Evolutionary conservation across 495 filamentous ascomycete genomes (phyloP), one percentile per base, ranked within the genome.

Genomic region (Cenococcum geophilum): DNA sequence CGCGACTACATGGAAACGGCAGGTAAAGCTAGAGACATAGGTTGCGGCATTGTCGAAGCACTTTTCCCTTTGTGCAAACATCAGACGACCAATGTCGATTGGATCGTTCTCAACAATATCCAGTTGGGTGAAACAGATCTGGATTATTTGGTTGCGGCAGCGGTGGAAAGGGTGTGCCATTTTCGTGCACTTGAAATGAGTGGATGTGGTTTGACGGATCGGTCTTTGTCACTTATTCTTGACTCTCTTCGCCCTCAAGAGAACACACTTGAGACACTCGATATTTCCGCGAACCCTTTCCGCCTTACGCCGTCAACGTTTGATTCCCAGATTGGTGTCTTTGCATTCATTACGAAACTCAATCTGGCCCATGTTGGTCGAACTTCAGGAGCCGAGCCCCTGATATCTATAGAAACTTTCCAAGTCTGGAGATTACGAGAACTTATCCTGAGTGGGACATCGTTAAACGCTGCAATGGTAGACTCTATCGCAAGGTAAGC

Each of bases 181-280:
- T 77, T 95, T 57, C 85, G 86, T 50, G 86, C 85, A n/a, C 77
- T 97, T 37, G 90, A 96, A 66, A 80, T 96, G 47, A 86, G 88
- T 20, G 81, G 84, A 25, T 95, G 91, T 68, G 85, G 84, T 25
- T 71, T 95, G 37, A 87, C 82, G 1, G 83, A 86, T 63, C 69
- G 78, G 50, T 78, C 77, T 23, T 71, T 87, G 52, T 75, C 75
- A 25, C 68, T 83, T n/a, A 72, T 86, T 32, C 75, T 86, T 55
- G 79, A 81, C 55, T 81, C 81, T 16, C 70, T 89, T 36, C 74
- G 78, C 12, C 76, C 79, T 14, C 90, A 95, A 67, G 83, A 86
- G 56, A 79, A 80, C 2, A 89, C 88, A 1, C 72, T 96, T 20
- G 89, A 96, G 68, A 80, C 80, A 0, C 78, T 95, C 59, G 83